Conservation (phyloP, 2,329 filamentous ascomycete species). For the Pyricularia grisea region DNA sequence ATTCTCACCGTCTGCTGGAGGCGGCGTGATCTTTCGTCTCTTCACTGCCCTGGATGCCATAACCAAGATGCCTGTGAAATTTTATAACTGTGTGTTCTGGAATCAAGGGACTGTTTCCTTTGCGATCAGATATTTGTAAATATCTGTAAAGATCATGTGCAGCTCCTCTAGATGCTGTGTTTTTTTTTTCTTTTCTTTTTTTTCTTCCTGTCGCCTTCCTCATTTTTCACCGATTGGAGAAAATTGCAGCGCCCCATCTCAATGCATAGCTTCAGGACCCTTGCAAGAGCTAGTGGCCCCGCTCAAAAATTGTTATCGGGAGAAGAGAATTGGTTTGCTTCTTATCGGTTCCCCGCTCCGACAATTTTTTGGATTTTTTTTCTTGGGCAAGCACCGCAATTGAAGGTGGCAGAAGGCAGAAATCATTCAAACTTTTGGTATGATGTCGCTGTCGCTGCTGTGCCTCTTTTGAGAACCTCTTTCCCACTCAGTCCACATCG, state of each 20-base stretch:
- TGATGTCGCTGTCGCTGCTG: background rate
- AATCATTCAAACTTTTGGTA: background rate
- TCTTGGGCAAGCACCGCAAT: background rate
- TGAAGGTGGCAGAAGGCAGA: background rate
- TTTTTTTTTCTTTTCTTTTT: background rate
- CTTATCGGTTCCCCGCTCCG: background rate
- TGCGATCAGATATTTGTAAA: background rate
- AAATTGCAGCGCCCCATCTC: background rate
- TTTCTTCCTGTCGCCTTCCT: background rate
- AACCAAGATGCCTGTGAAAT: background rate
- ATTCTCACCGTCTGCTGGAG: conserved; percentile 34
- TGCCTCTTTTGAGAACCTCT: background rate
- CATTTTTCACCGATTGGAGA: background rate
- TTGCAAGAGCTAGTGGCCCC: background rate
- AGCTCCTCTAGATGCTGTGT: background rate
- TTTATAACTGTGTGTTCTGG: background rate
- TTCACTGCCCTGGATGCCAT: conserved; percentile 45
- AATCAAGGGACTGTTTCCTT: background rate
- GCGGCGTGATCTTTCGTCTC: conserved; percentile 48
- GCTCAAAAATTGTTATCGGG: background rate
- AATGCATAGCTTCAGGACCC: background rate
- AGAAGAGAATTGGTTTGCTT: background rate
- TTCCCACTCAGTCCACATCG: background rate
- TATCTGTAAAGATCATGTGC: background rate
- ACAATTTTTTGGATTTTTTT: background rate